Evolutionary conservation across 225 moss, liverwort and hornwort genomes (phyloP).

Genomic region (Physcomitrium patens): DNA sequence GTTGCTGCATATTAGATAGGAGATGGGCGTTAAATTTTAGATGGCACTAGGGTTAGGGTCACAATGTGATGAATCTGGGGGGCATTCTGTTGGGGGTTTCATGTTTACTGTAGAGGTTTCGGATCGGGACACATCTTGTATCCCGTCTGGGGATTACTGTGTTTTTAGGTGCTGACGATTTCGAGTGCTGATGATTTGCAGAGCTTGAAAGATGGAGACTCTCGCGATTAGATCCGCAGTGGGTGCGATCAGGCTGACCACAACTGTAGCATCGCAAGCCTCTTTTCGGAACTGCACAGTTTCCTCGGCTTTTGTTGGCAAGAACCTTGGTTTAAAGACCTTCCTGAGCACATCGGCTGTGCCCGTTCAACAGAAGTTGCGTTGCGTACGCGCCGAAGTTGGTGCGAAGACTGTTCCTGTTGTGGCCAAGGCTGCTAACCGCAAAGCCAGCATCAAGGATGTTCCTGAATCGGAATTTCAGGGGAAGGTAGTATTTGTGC

Average conservation of each 20-base stretch:
- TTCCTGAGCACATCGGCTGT: background rate
- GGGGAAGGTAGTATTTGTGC: conserved; percentile 82
- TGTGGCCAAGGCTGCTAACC: conserved; percentile 35
- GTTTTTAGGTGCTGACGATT: background rate
- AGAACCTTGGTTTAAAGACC: conserved; percentile 37
- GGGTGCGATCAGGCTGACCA: conserved; percentile 43
- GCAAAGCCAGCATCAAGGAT: conserved; percentile 70
- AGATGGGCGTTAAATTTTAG: background rate
- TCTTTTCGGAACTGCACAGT: conserved; percentile 31
- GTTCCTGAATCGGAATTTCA: conserved; percentile 57
- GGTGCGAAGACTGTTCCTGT: conserved; percentile 15
- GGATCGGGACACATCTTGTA: no score
- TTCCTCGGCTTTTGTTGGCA: conserved; percentile 48
- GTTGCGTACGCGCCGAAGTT: conserved; percentile 45
- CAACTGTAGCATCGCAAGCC: conserved; percentile 28
- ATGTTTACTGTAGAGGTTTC: no score
- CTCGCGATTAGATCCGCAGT: conserved; percentile 54
- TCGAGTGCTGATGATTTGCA: background rate
- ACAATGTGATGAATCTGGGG: background rate
- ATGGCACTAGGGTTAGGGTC: background rate
- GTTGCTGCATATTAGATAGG: background rate
- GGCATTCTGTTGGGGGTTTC: no score
- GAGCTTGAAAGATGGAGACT: conserved; percentile 45
- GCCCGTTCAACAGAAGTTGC: conserved; percentile 22
- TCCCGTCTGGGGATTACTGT: no score